Base-by-base conservation (phyloP, 169 alveolate genomes). In the Sarcocystis neurona region DNA sequence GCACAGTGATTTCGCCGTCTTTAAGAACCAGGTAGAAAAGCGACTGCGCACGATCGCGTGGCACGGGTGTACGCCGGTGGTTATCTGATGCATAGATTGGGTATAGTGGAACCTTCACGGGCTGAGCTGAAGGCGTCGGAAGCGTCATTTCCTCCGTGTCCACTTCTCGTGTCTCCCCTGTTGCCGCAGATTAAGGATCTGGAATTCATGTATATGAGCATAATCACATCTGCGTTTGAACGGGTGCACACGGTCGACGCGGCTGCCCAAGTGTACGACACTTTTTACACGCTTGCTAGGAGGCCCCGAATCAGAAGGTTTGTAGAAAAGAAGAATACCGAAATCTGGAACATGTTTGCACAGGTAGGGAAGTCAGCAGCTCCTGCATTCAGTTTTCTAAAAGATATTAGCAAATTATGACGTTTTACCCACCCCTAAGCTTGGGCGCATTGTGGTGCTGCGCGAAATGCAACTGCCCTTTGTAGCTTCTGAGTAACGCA, bases 1-100 rank as follows among this genome's bases (percentile, higher is more conserved):
- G 99, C 98, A 97, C 90, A 98, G 96, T 87, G 98, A 96, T 93
- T 98, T 95, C 88, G 96, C 97, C 44, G 94, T 94, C 53, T 96
- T 96, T 87, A 96, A 97, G 91, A 97, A 96, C 70, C 98, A 96
- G 88, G 92, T 88, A 41, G 32, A 44, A 27, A 41, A 23, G n/a
- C 44, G 0, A 6, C 88, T 23, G 37, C n/a, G 8, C 46, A 46
- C 48, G 48, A 30, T 48, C 53, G 48, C 30, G 23, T 0, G n/a
- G 0, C 18, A n/a, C 15, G 10, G 2, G 50, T n/a, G 74, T 27
- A 34, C 53, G 27, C n/a, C n/a, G n/a, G n/a, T n/a, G n/a, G n/a
- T n/a, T n/a, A n/a, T n/a, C n/a, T n/a, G n/a, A n/a, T n/a, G n/a
- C n/a, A n/a, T n/a, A n/a, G n/a, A n/a, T n/a, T n/a, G n/a, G n/a